A percentile compares a stretch with the other conserved stretches of the same genome.
Conservation (phyloP, 164 flowering plant species). For the Chloranthus sessilifolius region DNA sequence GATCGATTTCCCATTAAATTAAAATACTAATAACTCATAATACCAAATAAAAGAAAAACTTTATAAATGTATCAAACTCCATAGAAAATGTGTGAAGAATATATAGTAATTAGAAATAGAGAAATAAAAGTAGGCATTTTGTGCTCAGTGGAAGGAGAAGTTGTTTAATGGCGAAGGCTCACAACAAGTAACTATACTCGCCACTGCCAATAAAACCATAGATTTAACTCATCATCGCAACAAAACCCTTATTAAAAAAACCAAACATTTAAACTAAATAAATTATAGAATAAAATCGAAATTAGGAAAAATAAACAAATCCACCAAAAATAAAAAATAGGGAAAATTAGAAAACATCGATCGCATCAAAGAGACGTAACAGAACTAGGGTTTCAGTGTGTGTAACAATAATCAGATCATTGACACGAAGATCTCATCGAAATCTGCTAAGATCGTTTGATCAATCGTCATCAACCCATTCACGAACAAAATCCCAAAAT, state of each 20-base stretch:
- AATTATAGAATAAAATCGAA: neutral
- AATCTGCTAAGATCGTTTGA: conserved; percentile 17
- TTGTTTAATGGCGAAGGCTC: conserved; percentile 16
- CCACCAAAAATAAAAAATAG: neutral
- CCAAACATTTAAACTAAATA: neutral
- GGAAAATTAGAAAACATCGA: neutral
- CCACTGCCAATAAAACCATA: conserved; percentile 12
- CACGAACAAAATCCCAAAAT: neutral
- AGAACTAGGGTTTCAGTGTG: conserved; percentile 18
- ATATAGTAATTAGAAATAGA: too few species aligned
- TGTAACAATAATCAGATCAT: conserved; percentile 17
- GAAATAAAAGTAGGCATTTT: too few species aligned
- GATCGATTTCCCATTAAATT: too few species aligned
- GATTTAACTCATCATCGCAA: conserved; percentile 10
- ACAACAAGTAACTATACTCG: conserved; percentile 2
- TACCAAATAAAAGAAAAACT: too few species aligned
- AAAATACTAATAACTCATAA: too few species aligned
- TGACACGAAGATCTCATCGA: conserved; percentile 15
- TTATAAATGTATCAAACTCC: too few species aligned
- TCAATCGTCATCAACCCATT: conserved; percentile 13
- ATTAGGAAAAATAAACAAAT: neutral
- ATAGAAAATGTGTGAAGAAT: too few species aligned
- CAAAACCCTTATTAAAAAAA: neutral
- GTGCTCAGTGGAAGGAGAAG: conserved; percentile 22
- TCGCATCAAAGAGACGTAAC: neutral